Base-by-base conservation (phyloP, 2,329 filamentous ascomycete genomes). In the Arthrinium phaeospermum region DNA sequence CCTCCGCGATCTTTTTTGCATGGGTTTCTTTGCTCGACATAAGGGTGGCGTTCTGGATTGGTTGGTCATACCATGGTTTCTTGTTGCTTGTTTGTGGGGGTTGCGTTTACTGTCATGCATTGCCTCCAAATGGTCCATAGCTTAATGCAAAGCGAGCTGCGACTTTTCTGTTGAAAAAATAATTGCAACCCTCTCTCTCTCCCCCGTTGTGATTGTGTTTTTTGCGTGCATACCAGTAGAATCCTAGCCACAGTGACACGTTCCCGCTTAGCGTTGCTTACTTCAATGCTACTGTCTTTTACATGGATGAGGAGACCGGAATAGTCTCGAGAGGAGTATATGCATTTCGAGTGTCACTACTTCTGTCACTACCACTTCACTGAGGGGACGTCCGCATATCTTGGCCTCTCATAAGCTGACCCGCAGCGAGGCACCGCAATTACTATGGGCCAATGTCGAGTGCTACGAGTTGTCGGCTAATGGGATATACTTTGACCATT, bases 31-130 rank as follows among this genome's bases (percentile, higher is more conserved):
- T 53, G 68, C 47, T 70, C 68, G 24, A 70, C 46, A 70, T 53
- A 70, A 70, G 68, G 68, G 47, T 57, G 68, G 68, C 68, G 68
- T 70, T 70, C 68, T 51, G 68, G 68, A 69, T 57, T 70, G 68
- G 68, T 70, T 51, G 68, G 68, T 53, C 68, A 70, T 70, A 70
- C 47, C 68, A 70, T 57, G 68, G 68, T 70, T 70, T 70, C 47
- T 70, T 70, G 46, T 51, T 61, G 53, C 53, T 61, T 70, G 30
- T 57, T 70, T 45, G 37, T 57, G 10, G 47, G 47, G 47, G 37
- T 70, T 41, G 24, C 37, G 46, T 53, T 51, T 37, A 41, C 27
- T 70, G 47, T 30, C 34, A 70, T 53, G 57, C 57, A 64, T 64
- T 64, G 57, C 34, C 57, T 64, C 2, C 57, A 53, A n/a, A 70